phyloP scores from a whole-genome alignment of 768 basidiomycete species.

The Podaxis sp. region DNA sequence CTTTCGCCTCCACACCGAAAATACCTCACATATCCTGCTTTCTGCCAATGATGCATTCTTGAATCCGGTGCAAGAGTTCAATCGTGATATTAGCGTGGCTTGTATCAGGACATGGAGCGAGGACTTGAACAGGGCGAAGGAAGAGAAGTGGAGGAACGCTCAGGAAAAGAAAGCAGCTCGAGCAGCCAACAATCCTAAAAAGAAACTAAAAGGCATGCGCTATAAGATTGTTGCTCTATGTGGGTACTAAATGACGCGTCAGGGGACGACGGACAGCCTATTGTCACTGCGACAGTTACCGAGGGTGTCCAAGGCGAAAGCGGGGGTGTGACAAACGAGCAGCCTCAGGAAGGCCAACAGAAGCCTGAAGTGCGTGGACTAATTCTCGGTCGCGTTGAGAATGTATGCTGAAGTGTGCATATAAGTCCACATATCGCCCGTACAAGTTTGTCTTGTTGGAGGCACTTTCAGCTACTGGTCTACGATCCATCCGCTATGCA shows the following conservation, averaged over 20 bases:
- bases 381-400: not conserved
- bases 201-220: slow-evolving; percentile 46
- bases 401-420: not conserved
- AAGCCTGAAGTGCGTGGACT: slow-evolving; percentile 1
- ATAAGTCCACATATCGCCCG: slow-evolving; percentile 44
- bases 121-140: slow-evolving; percentile 58
- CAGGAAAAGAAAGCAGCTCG: slow-evolving; percentile 50
- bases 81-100: slow-evolving; percentile 90
- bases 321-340: not conserved
- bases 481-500: slow-evolving; percentile 95
- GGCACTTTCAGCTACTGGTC: slow-evolving; percentile 92
- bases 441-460: slow-evolving; percentile 82
- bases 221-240: not conserved
- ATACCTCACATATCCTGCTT: slow-evolving; percentile 77
- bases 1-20: slow-evolving; percentile 78
- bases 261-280: slow-evolving; percentile 6
- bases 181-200: slow-evolving; percentile 26
- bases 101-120: slow-evolving; percentile 91
- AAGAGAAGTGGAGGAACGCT: slow-evolving; percentile 53
- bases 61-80: slow-evolving; percentile 98
- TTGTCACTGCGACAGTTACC: not conserved
- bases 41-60: slow-evolving; percentile 86
- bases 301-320: not conserved
- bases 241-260: not conserved
- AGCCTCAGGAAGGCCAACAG: not conserved